Evolutionary conservation across 2,329 filamentous ascomycete genomes (phyloP).

Genomic region (Penicillium psychrosexuale): DNA sequence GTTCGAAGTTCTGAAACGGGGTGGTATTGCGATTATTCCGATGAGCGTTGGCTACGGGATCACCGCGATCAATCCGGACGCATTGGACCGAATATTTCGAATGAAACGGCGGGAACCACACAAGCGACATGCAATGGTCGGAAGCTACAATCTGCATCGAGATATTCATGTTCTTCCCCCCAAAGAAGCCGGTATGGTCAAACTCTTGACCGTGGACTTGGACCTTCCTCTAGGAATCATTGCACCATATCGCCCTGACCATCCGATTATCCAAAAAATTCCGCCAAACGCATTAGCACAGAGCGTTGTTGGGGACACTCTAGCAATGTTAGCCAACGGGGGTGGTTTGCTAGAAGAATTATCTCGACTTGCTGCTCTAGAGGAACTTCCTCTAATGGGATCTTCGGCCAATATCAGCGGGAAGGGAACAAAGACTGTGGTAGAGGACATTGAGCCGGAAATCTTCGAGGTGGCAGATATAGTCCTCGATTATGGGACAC

Average conservation of each 20-base stretch:
- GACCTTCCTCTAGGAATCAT: slow-evolving; percentile 27
- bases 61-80: slow-evolving; percentile 18
- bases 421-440: slow-evolving; percentile 25
- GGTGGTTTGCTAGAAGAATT: slow-evolving; percentile 29
- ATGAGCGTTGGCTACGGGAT: slow-evolving; percentile 28
- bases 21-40: slow-evolving; percentile 30
- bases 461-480: slow-evolving; percentile 29
- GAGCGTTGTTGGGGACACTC: slow-evolving; percentile 22
- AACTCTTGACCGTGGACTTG: slow-evolving; percentile 23
- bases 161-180: slow-evolving; percentile 22
- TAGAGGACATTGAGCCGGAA: slow-evolving; percentile 33
- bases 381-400: slow-evolving; percentile 25
- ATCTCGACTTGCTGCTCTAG: slow-evolving; percentile 19
- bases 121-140: slow-evolving; percentile 30
- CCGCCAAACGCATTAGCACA: slow-evolving; percentile 10
- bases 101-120: slow-evolving; percentile 23
- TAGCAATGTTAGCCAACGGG: slow-evolving; percentile 30
- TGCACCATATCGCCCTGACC: slow-evolving; percentile 21
- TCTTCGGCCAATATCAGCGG: slow-evolving; percentile 34
- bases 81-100: slow-evolving; percentile 20
- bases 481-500: slow-evolving; percentile 32
- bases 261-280: slow-evolving; percentile 25
- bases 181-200: slow-evolving; percentile 17
- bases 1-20: slow-evolving; percentile 20
- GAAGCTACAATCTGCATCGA: slow-evolving; percentile 25